phyloP scores from a whole-genome alignment of 1,139 yeast genomes.

The Saccharomyces hybrid region DNA sequence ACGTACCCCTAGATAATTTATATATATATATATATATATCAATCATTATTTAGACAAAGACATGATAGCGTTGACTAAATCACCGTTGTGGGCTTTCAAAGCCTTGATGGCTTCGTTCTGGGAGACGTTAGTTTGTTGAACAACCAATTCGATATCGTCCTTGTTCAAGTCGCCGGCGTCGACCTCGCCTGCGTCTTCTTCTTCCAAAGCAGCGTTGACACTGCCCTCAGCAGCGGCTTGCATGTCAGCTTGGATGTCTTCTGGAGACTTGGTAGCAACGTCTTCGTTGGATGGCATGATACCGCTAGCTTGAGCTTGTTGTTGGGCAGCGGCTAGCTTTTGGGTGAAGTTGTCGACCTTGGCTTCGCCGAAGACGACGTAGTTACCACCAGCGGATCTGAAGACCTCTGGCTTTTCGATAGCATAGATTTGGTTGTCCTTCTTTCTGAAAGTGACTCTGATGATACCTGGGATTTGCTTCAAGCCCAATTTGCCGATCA shows the following conservation, averaged over 20 bases:
- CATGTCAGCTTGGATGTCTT: constrained; percentile 74
- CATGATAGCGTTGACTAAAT: constrained; percentile 94
- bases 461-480: constrained; percentile 87
- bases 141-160: constrained; percentile 72
- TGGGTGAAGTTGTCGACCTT: constrained; percentile 86
- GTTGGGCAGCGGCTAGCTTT: constrained; percentile 71
- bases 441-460: constrained; percentile 94
- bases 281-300: constrained; percentile 33
- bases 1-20: constrained; percentile 1
- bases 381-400: constrained; percentile 91
- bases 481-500: constrained; percentile 81
- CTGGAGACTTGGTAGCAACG: constrained; percentile 33
- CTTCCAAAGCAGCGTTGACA: constrained; percentile 30
- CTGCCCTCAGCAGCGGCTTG: constrained; percentile 64
- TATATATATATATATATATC: constrained; percentile 3
- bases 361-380: constrained; percentile 96
- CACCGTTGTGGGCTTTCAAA: constrained; percentile 81
- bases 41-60: constrained; percentile 48
- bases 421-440: constrained; percentile 87
- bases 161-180: constrained; percentile 76
- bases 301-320: constrained; percentile 43
- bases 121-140: constrained; percentile 84
- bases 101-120: constrained; percentile 89
- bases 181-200: constrained; percentile 46
- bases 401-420: constrained; percentile 92